These are phyloP conservation scores for Globisporangium perplexum DNA, from an alignment of 352 stramenopile genomes.

Conservation along the genomic window DNA sequence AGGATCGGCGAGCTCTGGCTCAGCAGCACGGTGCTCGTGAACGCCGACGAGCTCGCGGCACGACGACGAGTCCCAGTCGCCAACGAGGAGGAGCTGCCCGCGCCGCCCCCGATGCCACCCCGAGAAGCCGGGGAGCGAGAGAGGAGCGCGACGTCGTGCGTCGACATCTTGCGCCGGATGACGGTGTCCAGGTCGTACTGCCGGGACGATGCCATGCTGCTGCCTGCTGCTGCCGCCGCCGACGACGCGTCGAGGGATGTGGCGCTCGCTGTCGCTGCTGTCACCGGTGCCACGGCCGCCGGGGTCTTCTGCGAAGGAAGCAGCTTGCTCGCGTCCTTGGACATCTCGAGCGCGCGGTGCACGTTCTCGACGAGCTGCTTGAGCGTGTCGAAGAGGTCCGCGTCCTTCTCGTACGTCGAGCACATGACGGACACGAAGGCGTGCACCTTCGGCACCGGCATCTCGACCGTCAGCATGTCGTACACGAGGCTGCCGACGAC, in stretches of 20 bases:
- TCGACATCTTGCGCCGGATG: conserved; percentile 74
- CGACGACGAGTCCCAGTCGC: conserved; percentile 1
- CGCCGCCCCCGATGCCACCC: background rate
- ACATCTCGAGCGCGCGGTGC: conserved; percentile 70
- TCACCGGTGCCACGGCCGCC: background rate
- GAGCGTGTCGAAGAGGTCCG: conserved; percentile 61
- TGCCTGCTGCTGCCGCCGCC: background rate
- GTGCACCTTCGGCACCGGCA: conserved; percentile 62
- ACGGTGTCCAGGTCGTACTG: conserved; percentile 78
- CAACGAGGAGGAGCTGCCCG: background rate
- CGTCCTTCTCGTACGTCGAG: conserved; percentile 72
- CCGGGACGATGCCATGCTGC: conserved; percentile 16
- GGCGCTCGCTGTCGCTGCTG: background rate
- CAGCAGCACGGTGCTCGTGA: conserved; percentile 9
- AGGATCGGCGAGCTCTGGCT: conserved; percentile 35
- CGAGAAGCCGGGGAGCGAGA: conserved; percentile 4
- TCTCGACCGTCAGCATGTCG: conserved; percentile 82
- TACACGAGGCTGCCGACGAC: conserved; percentile 78
- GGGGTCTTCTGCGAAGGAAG: conserved; percentile 18
- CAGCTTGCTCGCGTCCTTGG: conserved; percentile 52
- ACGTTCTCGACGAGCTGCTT: conserved; percentile 82
- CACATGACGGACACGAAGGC: conserved; percentile 82
- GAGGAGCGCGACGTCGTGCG: conserved; percentile 28
- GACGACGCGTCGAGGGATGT: background rate
- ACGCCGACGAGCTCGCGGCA: conserved; percentile 8